These are phyloP conservation scores for Clonostachys solani DNA, from an alignment of 2,329 filamentous ascomycete species.

Conservation along the genomic window DNA sequence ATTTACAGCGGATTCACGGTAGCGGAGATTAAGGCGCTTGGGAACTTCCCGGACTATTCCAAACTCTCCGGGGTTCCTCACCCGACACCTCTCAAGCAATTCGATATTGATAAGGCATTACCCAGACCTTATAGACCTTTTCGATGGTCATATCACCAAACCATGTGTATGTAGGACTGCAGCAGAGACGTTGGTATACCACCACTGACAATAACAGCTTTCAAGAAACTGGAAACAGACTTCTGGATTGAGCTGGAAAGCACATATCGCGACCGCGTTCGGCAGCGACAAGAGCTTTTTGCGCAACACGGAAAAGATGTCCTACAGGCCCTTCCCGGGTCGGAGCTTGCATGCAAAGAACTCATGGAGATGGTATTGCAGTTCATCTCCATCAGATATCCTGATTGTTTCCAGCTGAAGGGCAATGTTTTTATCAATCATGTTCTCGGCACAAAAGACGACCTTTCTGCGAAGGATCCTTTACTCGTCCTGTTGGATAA, in stretches of 20 bases:
- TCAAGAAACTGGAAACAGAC: conserved; percentile 73
- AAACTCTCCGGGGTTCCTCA: conserved; percentile 69
- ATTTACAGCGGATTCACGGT: conserved; percentile 68
- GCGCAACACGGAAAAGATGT: conserved; percentile 58
- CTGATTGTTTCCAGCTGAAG: conserved; percentile 64
- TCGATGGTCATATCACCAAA: conserved; percentile 82
- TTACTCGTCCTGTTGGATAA: conserved; percentile 71
- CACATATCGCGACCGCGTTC: conserved; percentile 64
- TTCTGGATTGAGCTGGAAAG: conserved; percentile 89
- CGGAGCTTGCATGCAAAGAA: conserved; percentile 77
- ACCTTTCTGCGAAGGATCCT: conserved; percentile 59
- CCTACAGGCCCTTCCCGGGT: conserved; percentile 66
- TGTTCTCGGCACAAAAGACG: conserved; percentile 59
- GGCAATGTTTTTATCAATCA: conserved; percentile 58
- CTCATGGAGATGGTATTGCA: conserved; percentile 84
- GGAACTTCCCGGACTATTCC: conserved; percentile 77
- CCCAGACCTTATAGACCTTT: conserved; percentile 78
- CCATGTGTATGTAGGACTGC: conserved; percentile 66
- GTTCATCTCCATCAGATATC: conserved; percentile 75
- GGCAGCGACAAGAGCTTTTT: conserved; percentile 63
- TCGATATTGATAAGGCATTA: conserved; percentile 63
- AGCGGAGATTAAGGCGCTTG: conserved; percentile 64
- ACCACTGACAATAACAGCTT: conserved; percentile 40
- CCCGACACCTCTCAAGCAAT: conserved; percentile 58
- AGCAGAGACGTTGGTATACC: neutral